Evolutionary conservation across 2,329 filamentous ascomycete genomes (phyloP).

Genomic region (Lasiodiplodia gonubiensis): DNA sequence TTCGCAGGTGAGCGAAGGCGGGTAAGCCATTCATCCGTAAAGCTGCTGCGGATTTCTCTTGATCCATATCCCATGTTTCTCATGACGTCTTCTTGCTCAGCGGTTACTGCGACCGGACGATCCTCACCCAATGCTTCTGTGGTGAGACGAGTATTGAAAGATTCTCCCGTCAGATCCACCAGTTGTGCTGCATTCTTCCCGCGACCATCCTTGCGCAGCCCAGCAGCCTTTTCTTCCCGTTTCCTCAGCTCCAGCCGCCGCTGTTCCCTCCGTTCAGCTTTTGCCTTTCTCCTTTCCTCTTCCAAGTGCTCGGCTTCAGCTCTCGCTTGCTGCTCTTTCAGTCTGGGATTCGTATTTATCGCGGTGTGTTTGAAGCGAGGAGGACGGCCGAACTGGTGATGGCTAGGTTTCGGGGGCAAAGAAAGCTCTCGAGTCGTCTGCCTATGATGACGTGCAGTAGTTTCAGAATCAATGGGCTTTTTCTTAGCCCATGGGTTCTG

Average conservation of each 20-base stretch:
- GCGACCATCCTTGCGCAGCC: conserved; percentile 5
- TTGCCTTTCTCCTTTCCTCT: background rate
- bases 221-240: conserved; percentile 11
- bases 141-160: background rate
- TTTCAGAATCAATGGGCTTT: background rate
- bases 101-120: background rate
- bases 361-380: background rate
- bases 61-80: conserved; percentile 7
- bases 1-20: conserved; percentile 8
- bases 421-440: background rate
- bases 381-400: background rate
- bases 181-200: conserved; percentile 3
- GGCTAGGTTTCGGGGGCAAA: background rate
- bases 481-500: conserved; percentile 43
- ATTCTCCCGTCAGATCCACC: conserved; percentile 1
- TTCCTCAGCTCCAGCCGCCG: background rate
- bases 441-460: background rate
- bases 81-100: background rate
- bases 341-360: background rate
- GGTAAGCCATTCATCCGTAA: conserved; percentile 17
- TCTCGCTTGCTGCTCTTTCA: background rate
- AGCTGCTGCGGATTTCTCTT: conserved; percentile 23
- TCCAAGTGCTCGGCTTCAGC: conserved; percentile 4
- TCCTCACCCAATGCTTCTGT: background rate
- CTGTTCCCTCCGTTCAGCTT: conserved; percentile 3